Evolutionary conservation across 1,284 basidiomycete species (phyloP).

Genomic region (Melampsora larici-populina): DNA sequence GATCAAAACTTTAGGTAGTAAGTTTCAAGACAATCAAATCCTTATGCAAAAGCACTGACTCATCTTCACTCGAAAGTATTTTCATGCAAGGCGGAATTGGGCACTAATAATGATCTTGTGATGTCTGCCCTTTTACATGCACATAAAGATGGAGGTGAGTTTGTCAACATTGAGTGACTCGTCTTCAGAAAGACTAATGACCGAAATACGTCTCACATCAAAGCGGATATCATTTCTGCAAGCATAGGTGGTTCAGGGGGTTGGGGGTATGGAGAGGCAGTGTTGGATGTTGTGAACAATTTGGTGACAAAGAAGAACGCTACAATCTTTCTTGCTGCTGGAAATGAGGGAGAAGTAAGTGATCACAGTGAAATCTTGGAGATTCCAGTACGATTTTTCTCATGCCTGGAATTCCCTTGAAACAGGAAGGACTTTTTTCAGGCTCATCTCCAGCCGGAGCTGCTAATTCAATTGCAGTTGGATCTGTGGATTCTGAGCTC

Average conservation of each 20-base stretch:
- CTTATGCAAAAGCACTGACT: too few species aligned
- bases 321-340: constrained; percentile 34
- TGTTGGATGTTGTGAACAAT: constrained; percentile 31
- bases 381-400: not conserved
- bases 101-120: constrained; percentile 9
- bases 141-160: constrained; percentile 33
- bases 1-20: too few species aligned
- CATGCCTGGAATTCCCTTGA: not conserved
- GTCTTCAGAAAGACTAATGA: not conserved
- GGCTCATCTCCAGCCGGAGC: constrained; percentile 26
- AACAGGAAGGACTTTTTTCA: constrained; percentile 38
- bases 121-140: constrained; percentile 26
- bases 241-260: constrained; percentile 33
- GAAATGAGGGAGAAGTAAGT: constrained; percentile 42
- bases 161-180: not conserved
- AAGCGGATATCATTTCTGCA: constrained; percentile 37
- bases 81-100: not conserved
- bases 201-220: not conserved
- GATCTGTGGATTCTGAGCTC: constrained; percentile 18
- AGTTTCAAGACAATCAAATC: too few species aligned
- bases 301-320: constrained; percentile 24
- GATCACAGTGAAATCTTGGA: not conserved
- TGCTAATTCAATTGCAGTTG: constrained; percentile 35
- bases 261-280: constrained; percentile 22
- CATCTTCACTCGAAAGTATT: constrained; percentile 26